Conservation (phyloP, 345 rosid genomes). For the Toxicodendron radicans region DNA sequence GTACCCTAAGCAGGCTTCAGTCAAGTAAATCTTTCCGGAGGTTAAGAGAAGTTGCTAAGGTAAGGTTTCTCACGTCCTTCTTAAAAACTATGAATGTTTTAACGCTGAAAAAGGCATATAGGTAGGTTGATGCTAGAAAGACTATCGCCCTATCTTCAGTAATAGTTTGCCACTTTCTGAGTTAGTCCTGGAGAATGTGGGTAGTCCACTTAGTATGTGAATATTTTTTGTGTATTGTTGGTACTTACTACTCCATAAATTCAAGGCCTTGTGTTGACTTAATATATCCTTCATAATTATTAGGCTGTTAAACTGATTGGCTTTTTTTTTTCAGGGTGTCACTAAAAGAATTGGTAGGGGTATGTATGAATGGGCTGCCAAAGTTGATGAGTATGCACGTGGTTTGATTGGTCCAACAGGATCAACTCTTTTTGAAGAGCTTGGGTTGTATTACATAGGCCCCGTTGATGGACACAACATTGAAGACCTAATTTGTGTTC, state of each 20-base stretch:
- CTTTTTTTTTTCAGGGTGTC: slow-evolving; percentile 47
- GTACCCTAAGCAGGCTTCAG: slow-evolving; percentile 81
- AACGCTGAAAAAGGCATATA: background rate
- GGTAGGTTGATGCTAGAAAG: background rate
- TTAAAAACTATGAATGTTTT: no score
- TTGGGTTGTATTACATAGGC: slow-evolving; percentile 87
- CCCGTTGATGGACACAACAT: slow-evolving; percentile 94
- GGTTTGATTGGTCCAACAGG: slow-evolving; percentile 95
- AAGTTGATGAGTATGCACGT: slow-evolving; percentile 95
- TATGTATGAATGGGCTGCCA: slow-evolving; percentile 92
- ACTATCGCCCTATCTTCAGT: background rate
- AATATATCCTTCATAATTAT: background rate
- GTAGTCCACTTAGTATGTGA: background rate
- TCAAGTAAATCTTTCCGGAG: slow-evolving; percentile 82
- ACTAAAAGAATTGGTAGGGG: slow-evolving; percentile 83
- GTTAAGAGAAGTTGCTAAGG: slow-evolving; percentile 91
- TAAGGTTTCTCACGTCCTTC: slow-evolving; percentile 13
- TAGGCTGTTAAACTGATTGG: background rate
- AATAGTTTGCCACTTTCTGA: background rate
- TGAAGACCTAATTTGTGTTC: slow-evolving; percentile 77
- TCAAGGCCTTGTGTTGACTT: background rate
- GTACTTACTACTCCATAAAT: slow-evolving; percentile 5
- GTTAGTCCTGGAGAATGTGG: background rate
- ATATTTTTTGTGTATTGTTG: background rate
- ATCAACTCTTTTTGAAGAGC: slow-evolving; percentile 92